Evolutionary conservation across 2,329 filamentous ascomycete species (phyloP).

Genomic region (Colletotrichum paranaense): DNA sequence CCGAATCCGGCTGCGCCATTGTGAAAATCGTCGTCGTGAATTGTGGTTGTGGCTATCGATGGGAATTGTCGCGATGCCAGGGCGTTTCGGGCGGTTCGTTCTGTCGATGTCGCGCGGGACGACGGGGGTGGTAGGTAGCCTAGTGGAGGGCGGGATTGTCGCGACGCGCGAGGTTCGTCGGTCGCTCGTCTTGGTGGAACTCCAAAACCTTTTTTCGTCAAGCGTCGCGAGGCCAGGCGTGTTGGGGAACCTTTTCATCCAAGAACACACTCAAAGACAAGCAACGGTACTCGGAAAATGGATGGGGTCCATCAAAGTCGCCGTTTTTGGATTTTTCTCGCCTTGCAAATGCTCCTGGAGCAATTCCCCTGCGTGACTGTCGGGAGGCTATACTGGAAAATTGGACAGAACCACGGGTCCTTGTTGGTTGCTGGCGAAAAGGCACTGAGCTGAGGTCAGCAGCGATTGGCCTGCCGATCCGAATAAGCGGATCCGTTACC

Average conservation of each 20-base stretch:
- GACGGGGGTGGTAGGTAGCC: slow-evolving; percentile 35
- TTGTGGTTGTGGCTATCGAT: slow-evolving; percentile 5
- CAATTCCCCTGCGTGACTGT: slow-evolving; percentile 40
- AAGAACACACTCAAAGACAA: slow-evolving; percentile 33
- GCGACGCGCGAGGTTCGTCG: slow-evolving; percentile 38
- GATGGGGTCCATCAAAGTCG: slow-evolving; percentile 32
- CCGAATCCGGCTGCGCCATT: slow-evolving; percentile 56
- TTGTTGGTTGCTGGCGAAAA: slow-evolving; percentile 38
- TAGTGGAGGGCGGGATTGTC: slow-evolving; percentile 37
- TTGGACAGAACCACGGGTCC: neutral
- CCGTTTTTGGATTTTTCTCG: slow-evolving; percentile 26
- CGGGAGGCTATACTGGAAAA: slow-evolving; percentile 42
- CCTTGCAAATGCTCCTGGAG: slow-evolving; percentile 31
- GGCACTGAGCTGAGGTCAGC: slow-evolving; percentile 21
- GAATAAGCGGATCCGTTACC: neutral
- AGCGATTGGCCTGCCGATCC: neutral
- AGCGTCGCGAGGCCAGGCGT: slow-evolving; percentile 45
- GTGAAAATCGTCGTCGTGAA: slow-evolving; percentile 30
- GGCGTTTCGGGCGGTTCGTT: slow-evolving; percentile 3
- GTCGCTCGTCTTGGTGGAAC: slow-evolving; percentile 49
- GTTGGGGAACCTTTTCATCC: slow-evolving; percentile 46
- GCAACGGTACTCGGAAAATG: slow-evolving; percentile 30
- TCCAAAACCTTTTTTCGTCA: slow-evolving; percentile 50
- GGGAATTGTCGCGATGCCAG: slow-evolving; percentile 17
- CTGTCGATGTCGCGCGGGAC: slow-evolving; percentile 29